A percentile compares a stretch with the other conserved stretches of the same genome.
Evolutionary conservation across 345 rosid genomes (phyloP).

Genomic region (Cardamine resedifolia): DNA sequence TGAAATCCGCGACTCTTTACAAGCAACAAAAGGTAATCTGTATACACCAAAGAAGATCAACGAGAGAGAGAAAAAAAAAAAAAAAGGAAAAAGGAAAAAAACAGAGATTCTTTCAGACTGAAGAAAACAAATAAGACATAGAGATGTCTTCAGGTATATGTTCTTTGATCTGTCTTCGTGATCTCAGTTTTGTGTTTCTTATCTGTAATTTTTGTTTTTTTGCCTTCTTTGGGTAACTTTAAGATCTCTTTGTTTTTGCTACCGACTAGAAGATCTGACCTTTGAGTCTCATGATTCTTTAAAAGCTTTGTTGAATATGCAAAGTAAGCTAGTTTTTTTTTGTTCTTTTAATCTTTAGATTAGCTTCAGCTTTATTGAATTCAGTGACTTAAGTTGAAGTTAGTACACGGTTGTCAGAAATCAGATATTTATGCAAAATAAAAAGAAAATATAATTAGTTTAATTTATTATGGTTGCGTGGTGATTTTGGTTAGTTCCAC

Average conservation of each 20-base stretch:
- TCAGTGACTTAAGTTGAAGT: not conserved
- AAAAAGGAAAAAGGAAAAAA: not conserved
- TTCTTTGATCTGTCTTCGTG: not conserved
- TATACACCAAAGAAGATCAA: not conserved
- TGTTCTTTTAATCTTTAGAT: not conserved
- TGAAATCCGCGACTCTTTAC: slow-evolving; percentile 6
- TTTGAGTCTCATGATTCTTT: not conserved
- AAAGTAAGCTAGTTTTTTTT: not conserved
- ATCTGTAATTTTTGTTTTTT: not conserved
- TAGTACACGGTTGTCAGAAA: not conserved
- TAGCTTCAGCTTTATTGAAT: not conserved
- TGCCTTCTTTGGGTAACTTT: not conserved
- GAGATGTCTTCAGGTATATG: not conserved
- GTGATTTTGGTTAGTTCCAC: slow-evolving; percentile 3
- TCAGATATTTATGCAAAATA: not conserved
- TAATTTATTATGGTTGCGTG: not conserved
- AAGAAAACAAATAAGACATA: not conserved
- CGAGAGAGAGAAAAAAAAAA: not conserved
- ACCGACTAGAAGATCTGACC: not conserved
- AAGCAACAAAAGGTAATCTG: not conserved
- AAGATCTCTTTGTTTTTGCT: not conserved
- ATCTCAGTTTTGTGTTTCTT: not conserved
- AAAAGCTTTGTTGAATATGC: not conserved
- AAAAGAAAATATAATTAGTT: not conserved
- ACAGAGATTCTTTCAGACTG: not conserved